Evolutionary conservation across 495 filamentous ascomycete genomes (phyloP), one percentile per base, ranked within the genome.

Genomic region (Penicillium silybi): DNA sequence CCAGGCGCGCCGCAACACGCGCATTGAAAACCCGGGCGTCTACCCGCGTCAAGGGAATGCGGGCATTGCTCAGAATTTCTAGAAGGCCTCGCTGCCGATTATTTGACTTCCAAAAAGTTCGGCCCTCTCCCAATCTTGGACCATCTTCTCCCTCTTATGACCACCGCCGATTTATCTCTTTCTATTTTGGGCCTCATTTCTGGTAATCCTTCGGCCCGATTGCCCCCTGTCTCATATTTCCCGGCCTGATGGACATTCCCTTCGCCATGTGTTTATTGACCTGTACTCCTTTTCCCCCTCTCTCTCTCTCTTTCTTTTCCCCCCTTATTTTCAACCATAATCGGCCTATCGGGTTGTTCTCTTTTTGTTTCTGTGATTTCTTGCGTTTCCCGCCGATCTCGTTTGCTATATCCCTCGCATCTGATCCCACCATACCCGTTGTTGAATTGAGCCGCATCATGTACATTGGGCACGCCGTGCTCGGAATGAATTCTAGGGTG

Each of bases 11-110:
- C 80, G 93, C 49, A 96, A 96, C 65, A 97, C 93, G 18, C 83
- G 90, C 41, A 97, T 98, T 44, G 90, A 97, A 67, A 96, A 88
- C 63, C 87, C 90, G 2, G 77, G 76, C 3, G 85, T 95, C 34
- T 92, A 88, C 58, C 91, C 90, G 10, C 87, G 92, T 64, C 90
- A 93, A 75, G 86, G 83, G 23, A 95, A 88, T 60, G 89, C 90
- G 25, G 93, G 93, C 44, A 98, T 98, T 63, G 89, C 93, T n/a
- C 93, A 97, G 66, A 98, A 98, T 61, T 98, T 98, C 60, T 98
- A 78, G 68, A 19, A n/a, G 22, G 11, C 34, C 27, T 22, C 32
- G 19, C 20, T 53, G 9, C 44, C 7, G 15, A 37, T 11, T 9
- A 46, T 26, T 19, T 26, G 18, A 20, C 41, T 23, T 37, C 48